Percentiles rank a stretch among this genome's conserved stretches.
Conservation (phyloP, 768 basidiomycete genomes). For the Polyporus arcularius region DNA sequence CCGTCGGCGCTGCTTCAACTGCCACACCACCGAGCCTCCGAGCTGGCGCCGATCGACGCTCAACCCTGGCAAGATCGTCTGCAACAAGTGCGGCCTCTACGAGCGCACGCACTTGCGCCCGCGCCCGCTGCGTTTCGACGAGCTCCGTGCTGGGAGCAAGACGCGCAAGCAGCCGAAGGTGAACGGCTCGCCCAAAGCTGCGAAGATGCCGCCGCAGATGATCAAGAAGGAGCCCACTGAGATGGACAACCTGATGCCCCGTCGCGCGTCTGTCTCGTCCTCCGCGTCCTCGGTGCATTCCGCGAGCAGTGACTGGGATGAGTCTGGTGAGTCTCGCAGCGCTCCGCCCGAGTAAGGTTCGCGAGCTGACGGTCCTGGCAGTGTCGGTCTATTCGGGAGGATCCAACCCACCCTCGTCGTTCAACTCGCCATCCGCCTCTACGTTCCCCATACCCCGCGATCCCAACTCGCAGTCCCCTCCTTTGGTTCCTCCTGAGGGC, state of each 20-base stretch:
- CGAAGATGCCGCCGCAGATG: slow-evolving; percentile 34
- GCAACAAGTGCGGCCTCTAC: slow-evolving; percentile 92
- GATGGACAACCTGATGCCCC: slow-evolving; percentile 37
- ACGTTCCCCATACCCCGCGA: slow-evolving; percentile 63
- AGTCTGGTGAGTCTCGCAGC: slow-evolving; percentile 55
- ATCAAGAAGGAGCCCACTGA: slow-evolving; percentile 66
- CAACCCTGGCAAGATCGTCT: slow-evolving; percentile 90
- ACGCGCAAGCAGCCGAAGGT: slow-evolving; percentile 58
- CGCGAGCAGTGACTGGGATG: slow-evolving; percentile 80
- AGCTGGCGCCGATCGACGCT: slow-evolving; percentile 87
- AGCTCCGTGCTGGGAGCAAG: slow-evolving; percentile 85
- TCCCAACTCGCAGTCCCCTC: slow-evolving; percentile 37
- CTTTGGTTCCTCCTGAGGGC: slow-evolving; percentile 41
- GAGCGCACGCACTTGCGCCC: slow-evolving; percentile 87
- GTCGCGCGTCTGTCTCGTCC: slow-evolving; percentile 67
- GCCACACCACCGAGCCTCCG: slow-evolving; percentile 89
- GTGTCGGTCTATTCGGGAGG: slow-evolving; percentile 51
- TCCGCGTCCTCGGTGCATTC: slow-evolving; percentile 56
- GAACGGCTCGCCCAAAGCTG: slow-evolving; percentile 29
- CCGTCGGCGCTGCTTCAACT: slow-evolving; percentile 86
- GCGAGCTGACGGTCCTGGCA: slow-evolving; percentile 29
- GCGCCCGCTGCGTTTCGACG: slow-evolving; percentile 83
- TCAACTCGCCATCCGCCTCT: slow-evolving; percentile 17
- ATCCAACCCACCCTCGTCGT: slow-evolving; percentile 63
- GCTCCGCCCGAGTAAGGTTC: slow-evolving; percentile 16